Evolutionary conservation across 768 basidiomycete genomes (phyloP).

Genomic region (Pleurotus tuber-regium): DNA sequence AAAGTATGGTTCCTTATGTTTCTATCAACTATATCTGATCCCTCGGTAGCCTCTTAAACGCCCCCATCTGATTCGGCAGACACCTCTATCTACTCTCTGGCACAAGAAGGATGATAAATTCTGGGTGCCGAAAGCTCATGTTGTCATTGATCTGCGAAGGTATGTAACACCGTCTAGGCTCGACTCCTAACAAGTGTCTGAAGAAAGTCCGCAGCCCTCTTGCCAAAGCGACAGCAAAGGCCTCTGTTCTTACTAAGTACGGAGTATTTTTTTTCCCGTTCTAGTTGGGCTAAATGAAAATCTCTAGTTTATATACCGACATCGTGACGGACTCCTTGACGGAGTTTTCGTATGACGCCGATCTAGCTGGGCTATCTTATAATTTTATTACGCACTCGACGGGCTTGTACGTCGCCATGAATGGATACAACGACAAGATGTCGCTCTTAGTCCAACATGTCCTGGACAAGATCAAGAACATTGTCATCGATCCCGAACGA

Average conservation of each 20-base stretch:
- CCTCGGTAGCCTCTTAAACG: slow-evolving; percentile 73
- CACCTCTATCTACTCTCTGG: slow-evolving; percentile 76
- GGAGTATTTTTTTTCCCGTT: background rate
- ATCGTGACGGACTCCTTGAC: slow-evolving; percentile 86
- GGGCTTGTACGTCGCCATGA: slow-evolving; percentile 65
- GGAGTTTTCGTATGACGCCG: slow-evolving; percentile 91
- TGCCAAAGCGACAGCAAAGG: slow-evolving; percentile 61
- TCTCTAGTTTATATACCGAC: slow-evolving; percentile 69
- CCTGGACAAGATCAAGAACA: slow-evolving; percentile 60
- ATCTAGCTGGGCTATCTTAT: slow-evolving; percentile 85
- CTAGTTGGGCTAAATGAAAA: slow-evolving; percentile 1
- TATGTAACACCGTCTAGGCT: too few relatives aligned
- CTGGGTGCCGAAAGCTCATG: slow-evolving; percentile 89
- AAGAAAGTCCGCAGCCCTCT: slow-evolving; percentile 48
- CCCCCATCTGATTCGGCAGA: slow-evolving; percentile 76
- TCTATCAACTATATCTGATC: slow-evolving; percentile 10
- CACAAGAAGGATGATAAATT: slow-evolving; percentile 97
- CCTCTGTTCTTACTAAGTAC: slow-evolving; percentile 61
- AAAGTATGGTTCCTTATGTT: slow-evolving; percentile 43
- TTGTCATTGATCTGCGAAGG: slow-evolving; percentile 76
- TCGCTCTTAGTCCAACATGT: slow-evolving; percentile 70
- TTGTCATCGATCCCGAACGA: slow-evolving; percentile 67
- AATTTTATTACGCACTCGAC: slow-evolving; percentile 58
- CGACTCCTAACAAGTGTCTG: too few relatives aligned
- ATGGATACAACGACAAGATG: slow-evolving; percentile 93